These are phyloP conservation scores for Rheum nobile DNA, from an alignment of 148 eudicot species.

Conservation along the genomic window DNA sequence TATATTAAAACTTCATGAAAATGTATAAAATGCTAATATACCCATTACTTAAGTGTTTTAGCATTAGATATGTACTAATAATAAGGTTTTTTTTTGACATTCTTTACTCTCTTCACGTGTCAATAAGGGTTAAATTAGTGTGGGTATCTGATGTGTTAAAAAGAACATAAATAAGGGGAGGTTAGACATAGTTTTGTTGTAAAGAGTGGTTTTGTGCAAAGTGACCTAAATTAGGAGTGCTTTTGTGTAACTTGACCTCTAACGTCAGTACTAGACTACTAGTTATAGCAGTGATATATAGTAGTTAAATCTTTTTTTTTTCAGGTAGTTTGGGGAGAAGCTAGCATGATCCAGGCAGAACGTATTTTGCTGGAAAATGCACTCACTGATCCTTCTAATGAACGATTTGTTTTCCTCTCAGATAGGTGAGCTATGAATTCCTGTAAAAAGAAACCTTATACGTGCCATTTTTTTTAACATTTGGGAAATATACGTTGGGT, in stretches of 20 bases:
- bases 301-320: conserved; percentile 6
- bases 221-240: background rate
- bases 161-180: background rate
- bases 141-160: background rate
- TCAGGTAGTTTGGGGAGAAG: conserved; percentile 84
- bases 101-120: background rate
- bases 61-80: background rate
- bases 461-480: background rate
- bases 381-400: conserved; percentile 45
- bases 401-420: conserved; percentile 61
- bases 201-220: background rate
- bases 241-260: background rate
- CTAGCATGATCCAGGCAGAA: conserved; percentile 78
- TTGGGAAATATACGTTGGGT: background rate
- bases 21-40: background rate
- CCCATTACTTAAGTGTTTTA: background rate
- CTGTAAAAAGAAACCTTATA: background rate
- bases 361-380: conserved; percentile 61
- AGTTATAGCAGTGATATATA: background rate
- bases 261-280: background rate
- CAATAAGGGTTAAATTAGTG: background rate
- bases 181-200: background rate
- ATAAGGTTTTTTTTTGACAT: background rate
- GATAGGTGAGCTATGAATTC: conserved; percentile 46
- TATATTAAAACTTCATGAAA: background rate